A percentile compares a stretch with the other conserved stretches of the same genome.
Evolutionary conservation across 257 asterid species (phyloP).

Genomic region (Anisodus acutangulus): DNA sequence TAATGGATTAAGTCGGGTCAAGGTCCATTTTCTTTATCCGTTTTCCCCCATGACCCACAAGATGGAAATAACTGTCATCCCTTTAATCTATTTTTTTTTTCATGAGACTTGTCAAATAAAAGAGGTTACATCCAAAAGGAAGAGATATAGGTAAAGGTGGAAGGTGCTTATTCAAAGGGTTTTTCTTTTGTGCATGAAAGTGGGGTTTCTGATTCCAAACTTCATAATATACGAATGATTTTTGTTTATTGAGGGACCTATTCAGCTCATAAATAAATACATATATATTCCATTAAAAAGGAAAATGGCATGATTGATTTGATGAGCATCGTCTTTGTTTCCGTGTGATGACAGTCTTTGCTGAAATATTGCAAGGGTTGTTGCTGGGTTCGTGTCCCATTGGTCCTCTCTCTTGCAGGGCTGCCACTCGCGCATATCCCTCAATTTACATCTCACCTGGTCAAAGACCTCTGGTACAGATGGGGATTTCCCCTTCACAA

Average conservation of each 20-base stretch:
- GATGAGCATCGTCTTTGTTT: conserved; percentile 45
- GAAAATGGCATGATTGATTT: conserved; percentile 32
- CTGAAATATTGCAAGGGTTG: too few relatives aligned
- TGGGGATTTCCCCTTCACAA: too few relatives aligned
- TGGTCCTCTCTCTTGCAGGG: too few relatives aligned
- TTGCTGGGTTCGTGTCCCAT: too few relatives aligned
- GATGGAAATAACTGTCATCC: conserved; percentile 35
- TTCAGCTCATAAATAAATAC: conserved; percentile 27
- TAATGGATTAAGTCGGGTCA: too few relatives aligned
- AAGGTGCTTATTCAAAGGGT: conserved; percentile 42
- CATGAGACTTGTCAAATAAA: conserved; percentile 41
- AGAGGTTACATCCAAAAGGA: conserved; percentile 29
- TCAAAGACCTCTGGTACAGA: too few relatives aligned
- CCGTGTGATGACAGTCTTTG: too few relatives aligned
- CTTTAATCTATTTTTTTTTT: conserved; percentile 29
- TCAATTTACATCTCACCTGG: too few relatives aligned
- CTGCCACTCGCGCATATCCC: too few relatives aligned
- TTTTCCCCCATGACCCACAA: conserved; percentile 42
- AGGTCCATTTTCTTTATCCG: too few relatives aligned
- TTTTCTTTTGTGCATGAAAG: conserved; percentile 49
- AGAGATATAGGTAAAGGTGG: conserved; percentile 39
- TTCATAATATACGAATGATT: conserved; percentile 31
- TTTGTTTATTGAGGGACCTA: conserved; percentile 48
- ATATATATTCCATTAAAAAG: conserved; percentile 15
- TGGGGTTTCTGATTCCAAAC: conserved; percentile 55